A percentile compares a stretch with the other conserved stretches of the same genome.
Conservation (phyloP, 345 rosid genomes). For the Pistacia integerrima region DNA sequence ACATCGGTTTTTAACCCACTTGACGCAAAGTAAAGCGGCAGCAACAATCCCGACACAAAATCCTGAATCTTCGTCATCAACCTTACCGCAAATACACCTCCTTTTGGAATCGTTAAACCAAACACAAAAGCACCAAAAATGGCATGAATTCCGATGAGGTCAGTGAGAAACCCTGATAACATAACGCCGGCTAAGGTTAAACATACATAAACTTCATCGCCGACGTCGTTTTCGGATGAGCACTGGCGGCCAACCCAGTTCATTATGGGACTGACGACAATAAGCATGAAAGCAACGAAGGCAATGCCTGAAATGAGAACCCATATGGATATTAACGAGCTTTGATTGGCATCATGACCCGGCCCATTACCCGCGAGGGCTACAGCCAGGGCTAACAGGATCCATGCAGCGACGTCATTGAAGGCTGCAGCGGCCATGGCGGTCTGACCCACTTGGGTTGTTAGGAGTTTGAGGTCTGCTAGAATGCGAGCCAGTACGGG, state of each 20-base stretch:
- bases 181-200: constrained; percentile 48
- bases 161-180: constrained; percentile 43
- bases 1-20: constrained; percentile 64
- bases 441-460: constrained; percentile 50
- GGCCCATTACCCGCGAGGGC: constrained; percentile 44
- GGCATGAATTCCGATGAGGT: constrained; percentile 54
- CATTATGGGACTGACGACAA: constrained; percentile 23
- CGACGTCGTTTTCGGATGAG: constrained; percentile 36
- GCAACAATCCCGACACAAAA: constrained; percentile 52
- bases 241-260: constrained; percentile 19
- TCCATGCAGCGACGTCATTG: constrained; percentile 55
- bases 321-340: constrained; percentile 49
- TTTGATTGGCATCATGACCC: neutral
- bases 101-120: constrained; percentile 57
- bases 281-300: constrained; percentile 44
- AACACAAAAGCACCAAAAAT: constrained; percentile 58
- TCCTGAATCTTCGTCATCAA: constrained; percentile 55
- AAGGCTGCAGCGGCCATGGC: constrained; percentile 60
- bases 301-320: constrained; percentile 47
- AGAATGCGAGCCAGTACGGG: constrained; percentile 57
- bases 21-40: constrained; percentile 62
- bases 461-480: constrained; percentile 56
- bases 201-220: constrained; percentile 48
- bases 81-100: constrained; percentile 33
- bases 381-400: constrained; percentile 48